Evolutionary conservation across 306 rosid species (phyloP), one percentile per base, ranked within the genome.

Genomic region (Rubus idaeus): DNA sequence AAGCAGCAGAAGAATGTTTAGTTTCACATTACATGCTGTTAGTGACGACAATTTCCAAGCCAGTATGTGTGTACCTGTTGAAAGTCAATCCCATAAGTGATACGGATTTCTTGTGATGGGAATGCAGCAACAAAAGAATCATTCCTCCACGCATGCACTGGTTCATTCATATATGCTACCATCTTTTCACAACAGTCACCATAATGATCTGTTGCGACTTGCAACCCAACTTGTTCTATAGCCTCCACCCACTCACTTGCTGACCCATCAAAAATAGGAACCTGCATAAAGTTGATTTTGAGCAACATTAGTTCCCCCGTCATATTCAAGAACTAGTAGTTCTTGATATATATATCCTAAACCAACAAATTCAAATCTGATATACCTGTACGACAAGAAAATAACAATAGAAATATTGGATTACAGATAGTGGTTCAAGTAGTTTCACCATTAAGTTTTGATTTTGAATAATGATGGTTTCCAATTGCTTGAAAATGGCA

Each of bases 191-290:
- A 75, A 71, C 60, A 78, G 14, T 80, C 84, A 44, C 97, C 95
- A 57, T 72, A 62, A 42, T 37, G 69, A 82, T 88, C 90, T 45
- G 57, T 77, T 70, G 98, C 95, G 82, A 76, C 86, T 79, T 82
- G 73, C 42, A 92, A 79, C 70, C 98, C 96, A 64, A 83, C 95
- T 83, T 86, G 84, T 44, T 83, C 85, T 77, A 92, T 87, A 14
- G 93, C 93, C 67, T 75, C 87, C 75, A 89, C 88, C 98, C 98
- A 94, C 81, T 87, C 89, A 66, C 85, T 83, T 30, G 95, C 95
- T 41, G 98, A 94, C 47, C 98, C 98, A 82, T 92, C 98, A 75
- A 94, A 82, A 65, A 94, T 92, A 20, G 98, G 98, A 83, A 94
- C 84, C 98, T 94, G 89, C 52, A 71, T 44, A 10, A 76, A 66